Conservation (phyloP, 106 monocot genomes). For the Phalaenopsis aphrodite region DNA sequence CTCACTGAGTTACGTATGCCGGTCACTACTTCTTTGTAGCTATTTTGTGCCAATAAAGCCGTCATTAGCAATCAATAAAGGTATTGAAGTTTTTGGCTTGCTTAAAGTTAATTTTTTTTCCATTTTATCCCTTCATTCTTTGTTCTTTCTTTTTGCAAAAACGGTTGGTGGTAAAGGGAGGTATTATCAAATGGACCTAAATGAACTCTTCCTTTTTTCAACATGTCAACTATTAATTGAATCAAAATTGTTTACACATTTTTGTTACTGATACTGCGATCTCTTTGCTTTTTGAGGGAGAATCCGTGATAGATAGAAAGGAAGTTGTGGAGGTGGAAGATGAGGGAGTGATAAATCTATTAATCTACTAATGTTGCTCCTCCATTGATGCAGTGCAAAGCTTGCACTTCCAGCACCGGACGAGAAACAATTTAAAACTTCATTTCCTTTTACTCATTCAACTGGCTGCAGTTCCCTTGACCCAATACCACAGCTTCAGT, state of each 20-base stretch:
- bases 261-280: too few species aligned
- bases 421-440: constrained; percentile 1
- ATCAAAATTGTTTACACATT: neutral
- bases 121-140: neutral
- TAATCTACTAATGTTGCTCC: constrained; percentile 1
- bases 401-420: constrained; percentile 18
- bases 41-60: too few species aligned
- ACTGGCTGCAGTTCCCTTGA: neutral
- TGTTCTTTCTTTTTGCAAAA: neutral
- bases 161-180: neutral
- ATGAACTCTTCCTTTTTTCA: neutral
- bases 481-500: neutral
- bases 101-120: too few species aligned
- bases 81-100: too few species aligned
- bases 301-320: neutral
- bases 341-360: neutral
- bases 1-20: too few species aligned
- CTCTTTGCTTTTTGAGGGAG: too few species aligned
- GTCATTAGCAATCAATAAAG: too few species aligned
- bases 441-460: neutral
- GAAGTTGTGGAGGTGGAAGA: neutral
- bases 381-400: neutral
- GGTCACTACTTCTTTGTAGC: too few species aligned
- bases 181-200: neutral
- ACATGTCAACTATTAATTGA: neutral